phyloP scores from a whole-genome alignment of 1,284 basidiomycete genomes.

The Naganishia sp. region DNA sequence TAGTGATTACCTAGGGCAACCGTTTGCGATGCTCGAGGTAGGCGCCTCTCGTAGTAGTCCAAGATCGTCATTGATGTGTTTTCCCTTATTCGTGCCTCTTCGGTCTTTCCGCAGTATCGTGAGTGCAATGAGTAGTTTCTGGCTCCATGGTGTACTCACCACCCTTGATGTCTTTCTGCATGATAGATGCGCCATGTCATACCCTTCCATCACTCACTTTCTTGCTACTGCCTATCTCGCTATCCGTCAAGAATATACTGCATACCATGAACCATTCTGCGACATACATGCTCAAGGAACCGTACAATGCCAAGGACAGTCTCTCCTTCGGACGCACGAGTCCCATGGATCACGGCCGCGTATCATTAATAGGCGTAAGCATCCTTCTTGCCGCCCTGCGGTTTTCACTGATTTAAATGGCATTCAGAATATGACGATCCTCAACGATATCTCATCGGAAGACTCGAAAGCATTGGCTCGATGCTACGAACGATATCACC shows the following conservation, averaged over 20 bases:
- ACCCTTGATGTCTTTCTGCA: background rate
- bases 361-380: constrained; percentile 62
- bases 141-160: background rate
- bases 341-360: constrained; percentile 53
- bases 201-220: constrained; percentile 64
- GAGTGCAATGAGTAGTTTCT: constrained; percentile 6
- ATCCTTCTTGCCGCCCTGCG: background rate
- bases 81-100: background rate
- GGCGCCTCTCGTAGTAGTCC: constrained; percentile 52
- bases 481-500: constrained; percentile 48
- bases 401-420: background rate
- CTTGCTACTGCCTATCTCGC: constrained; percentile 65
- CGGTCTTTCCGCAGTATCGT: constrained; percentile 33
- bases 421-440: constrained; percentile 45
- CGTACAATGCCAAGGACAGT: constrained; percentile 51
- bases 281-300: constrained; percentile 57
- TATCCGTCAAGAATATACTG: constrained; percentile 63
- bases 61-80: background rate
- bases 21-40: constrained; percentile 66
- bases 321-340: constrained; percentile 50
- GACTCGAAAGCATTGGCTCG: constrained; percentile 37
- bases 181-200: constrained; percentile 58
- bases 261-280: constrained; percentile 56
- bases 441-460: constrained; percentile 30
- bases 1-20: constrained; percentile 54